Evolutionary conservation across 441 rosid species (phyloP).

Genomic region (Euphorbia schlechtendalii): DNA sequence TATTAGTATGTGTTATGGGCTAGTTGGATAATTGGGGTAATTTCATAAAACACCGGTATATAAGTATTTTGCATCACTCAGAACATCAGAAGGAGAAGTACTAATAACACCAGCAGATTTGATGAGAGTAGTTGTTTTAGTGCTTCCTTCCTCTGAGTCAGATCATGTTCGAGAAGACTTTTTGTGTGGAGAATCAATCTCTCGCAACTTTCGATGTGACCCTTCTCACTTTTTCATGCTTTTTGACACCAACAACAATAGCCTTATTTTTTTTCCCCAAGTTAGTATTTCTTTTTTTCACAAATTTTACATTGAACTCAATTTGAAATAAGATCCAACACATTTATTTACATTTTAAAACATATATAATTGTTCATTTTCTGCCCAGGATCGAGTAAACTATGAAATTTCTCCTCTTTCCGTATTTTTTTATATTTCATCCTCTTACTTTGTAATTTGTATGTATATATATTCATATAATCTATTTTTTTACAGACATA

Average conservation of each 20-base stretch:
- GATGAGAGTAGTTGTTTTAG: slow-evolving; percentile 82
- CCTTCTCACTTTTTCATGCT: slow-evolving; percentile 88
- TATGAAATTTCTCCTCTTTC: too few relatives aligned
- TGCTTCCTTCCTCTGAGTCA: slow-evolving; percentile 89
- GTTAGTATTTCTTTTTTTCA: slow-evolving; percentile 37
- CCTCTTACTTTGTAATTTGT: slow-evolving; percentile 18
- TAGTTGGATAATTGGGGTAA: too few relatives aligned
- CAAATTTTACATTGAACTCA: not conserved
- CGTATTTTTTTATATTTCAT: not conserved
- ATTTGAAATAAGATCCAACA: too few relatives aligned
- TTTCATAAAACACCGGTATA: slow-evolving; percentile 44
- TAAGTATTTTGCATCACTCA: slow-evolving; percentile 70
- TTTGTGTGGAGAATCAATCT: slow-evolving; percentile 67
- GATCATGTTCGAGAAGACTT: slow-evolving; percentile 72
- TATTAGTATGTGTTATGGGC: too few relatives aligned
- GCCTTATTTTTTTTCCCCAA: slow-evolving; percentile 82
- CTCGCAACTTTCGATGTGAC: slow-evolving; percentile 57
- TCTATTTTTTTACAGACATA: too few relatives aligned
- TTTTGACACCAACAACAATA: slow-evolving; percentile 69
- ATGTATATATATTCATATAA: too few relatives aligned
- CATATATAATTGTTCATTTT: too few relatives aligned
- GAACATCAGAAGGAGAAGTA: slow-evolving; percentile 50
- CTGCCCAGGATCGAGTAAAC: too few relatives aligned
- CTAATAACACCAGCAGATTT: slow-evolving; percentile 81
- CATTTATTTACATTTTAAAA: too few relatives aligned